Evolutionary conservation across 176 grass and related monocot species (phyloP), one percentile per base, ranked within the genome.

Genomic region (sorghum (Sorghum bicolor)): DNA sequence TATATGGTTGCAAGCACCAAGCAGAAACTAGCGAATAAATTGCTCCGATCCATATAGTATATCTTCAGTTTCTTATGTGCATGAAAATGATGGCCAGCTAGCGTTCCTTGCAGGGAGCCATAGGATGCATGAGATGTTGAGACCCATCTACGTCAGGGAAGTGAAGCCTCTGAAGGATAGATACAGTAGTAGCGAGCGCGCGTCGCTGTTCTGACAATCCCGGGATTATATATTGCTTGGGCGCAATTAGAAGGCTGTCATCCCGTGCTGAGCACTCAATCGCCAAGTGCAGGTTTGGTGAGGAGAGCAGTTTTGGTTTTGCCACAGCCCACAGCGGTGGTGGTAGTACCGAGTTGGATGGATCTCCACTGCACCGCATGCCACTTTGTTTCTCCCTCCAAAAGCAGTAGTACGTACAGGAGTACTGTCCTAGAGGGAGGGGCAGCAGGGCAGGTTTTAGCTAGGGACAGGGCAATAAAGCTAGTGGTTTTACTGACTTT

Each of bases 401-500:
- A 65, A 12, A 26, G 20, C 55, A 24, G 58, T 1, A 52, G 47
- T 50, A 19, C 15, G 38, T 20, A 12, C 64, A 38, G 16, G 4
- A 20, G 50, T 40, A n/a, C n/a, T n/a, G 57, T 78, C 33, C 75
- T 62, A 1, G 31, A 52, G 76, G 24, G 64, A 50, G 40, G 81
- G 57, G 58, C 70, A 83, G 53, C 37, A 30, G 81, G 55, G 55
- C 52, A 82, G 58, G 41, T 75, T 66, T 22, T 57, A 57, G 20
- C 52, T 57, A 76, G 63, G 66, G 44, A 81, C 78, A 65, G 44
- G 5, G 83, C 77, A 55, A 80, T 89, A 77, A 81, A 85, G 77
- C 72, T 58, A 75, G 61, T 76, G 81, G 87, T 89, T 89, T 89
- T 85, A 80, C 81, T 58, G 67, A 16, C 34, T 20, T 79, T 88